These are phyloP conservation scores for Chlamydomonas incerta DNA, from an alignment of 139 green algal species.

Conservation along the genomic window DNA sequence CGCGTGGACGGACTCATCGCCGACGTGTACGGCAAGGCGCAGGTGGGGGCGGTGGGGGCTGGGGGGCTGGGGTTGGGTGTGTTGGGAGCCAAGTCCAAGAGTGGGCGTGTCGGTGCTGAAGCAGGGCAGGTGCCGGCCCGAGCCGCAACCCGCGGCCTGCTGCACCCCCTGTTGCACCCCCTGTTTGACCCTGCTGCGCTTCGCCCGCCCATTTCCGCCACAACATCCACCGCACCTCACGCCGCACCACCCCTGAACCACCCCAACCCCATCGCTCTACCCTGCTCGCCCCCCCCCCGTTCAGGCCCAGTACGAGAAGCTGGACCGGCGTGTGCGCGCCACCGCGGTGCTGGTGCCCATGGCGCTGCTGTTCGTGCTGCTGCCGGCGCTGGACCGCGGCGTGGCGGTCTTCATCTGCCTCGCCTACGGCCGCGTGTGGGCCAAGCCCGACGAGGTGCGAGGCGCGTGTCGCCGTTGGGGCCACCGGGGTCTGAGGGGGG, in stretches of 20 bases:
- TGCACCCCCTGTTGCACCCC: too few relatives aligned
- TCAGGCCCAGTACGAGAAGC: constrained; percentile 40
- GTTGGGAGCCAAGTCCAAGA: background rate
- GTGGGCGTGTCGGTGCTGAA: background rate
- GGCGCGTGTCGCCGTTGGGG: too few relatives aligned
- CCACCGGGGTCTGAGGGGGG: background rate
- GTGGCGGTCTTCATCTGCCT: constrained; percentile 34
- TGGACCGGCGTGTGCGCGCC: constrained; percentile 27
- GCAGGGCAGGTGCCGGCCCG: background rate
- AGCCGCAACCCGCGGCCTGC: too few relatives aligned
- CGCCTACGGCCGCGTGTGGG: constrained; percentile 9
- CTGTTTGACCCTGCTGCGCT: too few relatives aligned
- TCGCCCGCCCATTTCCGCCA: too few relatives aligned
- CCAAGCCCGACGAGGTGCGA: constrained; percentile 30
- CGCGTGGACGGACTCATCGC: background rate
- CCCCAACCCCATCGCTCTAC: background rate
- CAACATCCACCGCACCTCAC: too few relatives aligned
- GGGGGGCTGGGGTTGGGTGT: background rate
- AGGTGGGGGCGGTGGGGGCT: background rate
- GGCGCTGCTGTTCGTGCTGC: constrained; percentile 19
- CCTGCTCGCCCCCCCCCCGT: background rate
- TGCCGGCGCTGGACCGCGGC: constrained; percentile 24
- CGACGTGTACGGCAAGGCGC: constrained; percentile 16
- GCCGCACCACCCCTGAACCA: too few relatives aligned
- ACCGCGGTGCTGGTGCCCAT: background rate